Conservation (phyloP, 2,329 filamentous ascomycete genomes). For the Colletotrichum echinochloae region DNA sequence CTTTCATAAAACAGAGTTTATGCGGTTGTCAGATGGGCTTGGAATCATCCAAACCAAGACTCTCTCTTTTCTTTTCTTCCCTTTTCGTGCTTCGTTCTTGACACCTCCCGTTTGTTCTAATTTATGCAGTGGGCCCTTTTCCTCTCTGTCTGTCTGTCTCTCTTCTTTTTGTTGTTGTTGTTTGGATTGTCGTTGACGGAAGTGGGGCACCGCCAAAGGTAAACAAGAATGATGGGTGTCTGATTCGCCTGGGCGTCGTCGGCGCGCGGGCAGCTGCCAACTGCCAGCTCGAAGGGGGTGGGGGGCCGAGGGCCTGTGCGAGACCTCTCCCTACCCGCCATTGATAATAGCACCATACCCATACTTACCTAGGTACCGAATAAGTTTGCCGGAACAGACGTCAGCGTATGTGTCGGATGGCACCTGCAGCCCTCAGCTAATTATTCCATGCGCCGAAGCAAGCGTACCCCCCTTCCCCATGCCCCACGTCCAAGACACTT, state of each 20-base stretch:
- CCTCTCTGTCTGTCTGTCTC: background rate
- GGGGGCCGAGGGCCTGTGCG: background rate
- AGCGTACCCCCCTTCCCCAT: background rate
- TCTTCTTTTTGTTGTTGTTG: background rate
- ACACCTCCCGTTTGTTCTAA: background rate
- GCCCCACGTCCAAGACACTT: background rate
- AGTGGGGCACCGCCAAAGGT: background rate
- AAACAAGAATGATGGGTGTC: background rate
- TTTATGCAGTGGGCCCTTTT: background rate
- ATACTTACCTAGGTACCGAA: too few species aligned
- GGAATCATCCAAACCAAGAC: too few species aligned
- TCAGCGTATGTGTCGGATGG: slow-evolving; percentile 1
- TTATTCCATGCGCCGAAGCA: background rate
- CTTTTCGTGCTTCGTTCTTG: background rate
- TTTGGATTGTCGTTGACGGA: background rate
- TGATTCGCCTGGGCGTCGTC: background rate
- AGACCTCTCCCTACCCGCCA: background rate
- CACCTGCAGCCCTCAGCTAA: background rate
- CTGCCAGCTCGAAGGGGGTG: background rate
- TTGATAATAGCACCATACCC: too few species aligned
- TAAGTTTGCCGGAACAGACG: background rate
- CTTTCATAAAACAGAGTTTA: background rate
- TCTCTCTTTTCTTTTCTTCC: background rate
- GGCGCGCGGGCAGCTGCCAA: background rate
- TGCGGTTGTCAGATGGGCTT: background rate